A percentile compares a stretch with the other conserved stretches of the same genome.
These are phyloP conservation scores for Colletotrichum ledebouriae DNA, from an alignment of 2,329 filamentous ascomycete species.

Conservation along the genomic window DNA sequence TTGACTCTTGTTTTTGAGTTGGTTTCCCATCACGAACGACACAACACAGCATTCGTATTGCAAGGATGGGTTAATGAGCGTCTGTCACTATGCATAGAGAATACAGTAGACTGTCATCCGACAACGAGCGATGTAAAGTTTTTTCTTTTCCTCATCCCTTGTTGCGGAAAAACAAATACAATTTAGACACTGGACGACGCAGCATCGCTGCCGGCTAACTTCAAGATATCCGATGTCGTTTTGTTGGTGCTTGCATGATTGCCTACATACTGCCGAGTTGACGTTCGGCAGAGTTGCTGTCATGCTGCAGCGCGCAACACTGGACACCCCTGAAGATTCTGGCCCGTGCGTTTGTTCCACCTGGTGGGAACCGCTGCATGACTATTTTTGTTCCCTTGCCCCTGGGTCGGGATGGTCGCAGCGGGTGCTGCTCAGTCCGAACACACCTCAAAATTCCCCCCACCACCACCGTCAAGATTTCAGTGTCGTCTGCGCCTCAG, in stretches of 20 bases:
- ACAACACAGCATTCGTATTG: constrained; percentile 21
- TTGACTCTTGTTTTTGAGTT: background rate
- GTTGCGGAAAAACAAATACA: too few relatives aligned
- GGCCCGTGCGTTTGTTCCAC: constrained; percentile 17
- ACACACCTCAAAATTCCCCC: background rate
- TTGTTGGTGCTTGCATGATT: too few relatives aligned
- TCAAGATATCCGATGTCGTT: constrained; percentile 15
- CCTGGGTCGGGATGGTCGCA: constrained; percentile 27
- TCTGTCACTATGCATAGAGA: constrained; percentile 17
- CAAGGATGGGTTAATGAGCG: constrained; percentile 20
- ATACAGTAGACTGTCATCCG: constrained; percentile 12
- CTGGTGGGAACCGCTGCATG: constrained; percentile 17
- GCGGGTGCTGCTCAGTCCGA: constrained; percentile 26
- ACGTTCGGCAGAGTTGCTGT: constrained; percentile 36
- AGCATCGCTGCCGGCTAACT: background rate
- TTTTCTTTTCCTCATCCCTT: background rate
- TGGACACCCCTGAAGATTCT: constrained; percentile 20
- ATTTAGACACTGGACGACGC: too few relatives aligned
- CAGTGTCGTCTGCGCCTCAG: constrained; percentile 17
- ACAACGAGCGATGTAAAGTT: background rate
- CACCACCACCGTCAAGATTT: constrained; percentile 1
- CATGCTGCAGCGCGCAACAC: constrained; percentile 19
- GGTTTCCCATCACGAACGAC: background rate
- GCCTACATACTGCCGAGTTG: too few relatives aligned
- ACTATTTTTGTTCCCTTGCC: constrained; percentile 18